Evolutionary conservation across 2,329 filamentous ascomycete genomes (phyloP), one percentile per base, ranked within the genome.

Genomic region (Aureobasidium sp.): DNA sequence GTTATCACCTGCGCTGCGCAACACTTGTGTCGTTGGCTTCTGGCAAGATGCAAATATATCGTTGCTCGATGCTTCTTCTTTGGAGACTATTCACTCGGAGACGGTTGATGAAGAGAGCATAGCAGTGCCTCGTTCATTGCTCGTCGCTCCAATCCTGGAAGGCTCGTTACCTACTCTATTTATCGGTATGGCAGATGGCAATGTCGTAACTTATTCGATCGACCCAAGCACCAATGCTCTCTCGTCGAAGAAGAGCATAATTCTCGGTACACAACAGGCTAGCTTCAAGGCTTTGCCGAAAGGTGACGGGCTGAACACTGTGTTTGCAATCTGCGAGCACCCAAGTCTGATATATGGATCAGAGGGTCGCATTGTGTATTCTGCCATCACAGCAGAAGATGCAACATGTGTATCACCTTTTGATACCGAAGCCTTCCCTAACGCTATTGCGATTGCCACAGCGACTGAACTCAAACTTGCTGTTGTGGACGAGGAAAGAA

Each of bases 271-370:
- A 15, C 88, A 91, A 64, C 89, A 95, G 67, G 89, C 93, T 1
- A 85, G 84, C 15, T 87, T 99, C 68, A 88, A 93, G 63, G 80
- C 89, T 25, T 77, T 99, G 2, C 90, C 91, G 0, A 83, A 87
- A 56, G 79, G 79, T 0, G 80, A 74, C 52, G 84, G 83, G 0
- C 77, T 90, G 0, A 89, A 82, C 71, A 95, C 89, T 68, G 87
- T 99, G 0, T 96, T 99, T 72, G 91, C 91, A 0, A 96, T 91
- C 0, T 96, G 91, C 62, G 94, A 99, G 69, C 91, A 97, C 70
- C 90, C 94, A 0, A 97, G 90, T 66, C 76, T 99, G 61, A 96
- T 99, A 53, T 97, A 99, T 71, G 89, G 89, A 9, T 86, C 87
- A 0, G 91, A 97, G 71, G 90, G 89, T 0, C 84, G 92, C 25